Base-by-base conservation (phyloP, 2,329 filamentous ascomycete genomes). In the Pyricularia pennisetigena region DNA sequence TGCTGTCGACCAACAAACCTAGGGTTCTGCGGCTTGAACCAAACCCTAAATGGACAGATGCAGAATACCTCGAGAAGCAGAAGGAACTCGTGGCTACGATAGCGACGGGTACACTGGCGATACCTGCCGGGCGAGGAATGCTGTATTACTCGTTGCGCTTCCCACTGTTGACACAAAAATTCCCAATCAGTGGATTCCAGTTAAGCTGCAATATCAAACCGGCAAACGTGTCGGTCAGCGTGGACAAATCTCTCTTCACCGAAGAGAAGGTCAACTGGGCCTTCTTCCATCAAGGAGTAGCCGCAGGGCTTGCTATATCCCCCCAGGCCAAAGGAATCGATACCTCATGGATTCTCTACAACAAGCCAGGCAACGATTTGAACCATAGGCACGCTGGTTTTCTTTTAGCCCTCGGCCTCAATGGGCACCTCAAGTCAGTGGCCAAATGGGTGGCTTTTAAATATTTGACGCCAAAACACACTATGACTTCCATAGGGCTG, bases 371-470 rank as follows among this genome's bases (percentile, higher is more conserved):
- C 0, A 86, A 88, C 54, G 95, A 99, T 67, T 84, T 97, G 16
- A 97, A 91, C 71, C 97, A 98, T 75, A 87, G 95, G n/a, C 95
- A 99, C 77, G 96, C 95, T 32, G 95, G 95, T 0, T 95, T 99
- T 71, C 80, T 99, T 62, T 83, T 99, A 0, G 95, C 93, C 4
- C 83, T 99, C 4, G 95, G 95, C 3, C 82, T 99, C 28, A 97
- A 97, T 73, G 96, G 95, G 0, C 96, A 99, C 79, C 82, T 99
- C n/a, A 95, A 92, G 73, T 90, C 88, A 8, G 86, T 99, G 30
- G 95, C 95, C 2, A 98, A 98, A 80, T 99, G 95, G 94, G 90
- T 99, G 62, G 94, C 94, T 9, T 99, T 98, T 85, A 98, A 97
- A 75, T 99, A 99, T 73, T 82, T 99, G n/a, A 99, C 95, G 0